Evolutionary conservation across 2,329 filamentous ascomycete species (phyloP).

Genomic region (Aspergillus sp.): DNA sequence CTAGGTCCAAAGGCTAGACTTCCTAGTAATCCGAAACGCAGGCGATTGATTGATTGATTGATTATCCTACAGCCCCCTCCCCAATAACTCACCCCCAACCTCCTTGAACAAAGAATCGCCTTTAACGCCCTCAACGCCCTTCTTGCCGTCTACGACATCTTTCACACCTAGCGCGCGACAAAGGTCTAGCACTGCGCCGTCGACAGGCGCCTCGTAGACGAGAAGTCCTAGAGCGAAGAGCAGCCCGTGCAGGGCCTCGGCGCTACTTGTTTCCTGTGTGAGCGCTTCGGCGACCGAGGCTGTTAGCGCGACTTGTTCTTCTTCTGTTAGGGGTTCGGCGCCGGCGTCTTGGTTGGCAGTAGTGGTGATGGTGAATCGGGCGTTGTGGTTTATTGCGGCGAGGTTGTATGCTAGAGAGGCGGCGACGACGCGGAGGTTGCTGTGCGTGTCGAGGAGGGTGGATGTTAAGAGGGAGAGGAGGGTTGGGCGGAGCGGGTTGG

Average conservation of each 20-base stretch:
- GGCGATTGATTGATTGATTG: too few relatives aligned
- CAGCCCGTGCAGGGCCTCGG: slow-evolving; percentile 74
- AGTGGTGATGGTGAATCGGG: slow-evolving; percentile 47
- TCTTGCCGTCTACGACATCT: slow-evolving; percentile 57
- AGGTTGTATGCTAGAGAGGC: slow-evolving; percentile 84
- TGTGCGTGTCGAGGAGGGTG: slow-evolving; percentile 74
- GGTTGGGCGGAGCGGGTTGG: slow-evolving; percentile 54
- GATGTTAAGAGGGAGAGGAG: slow-evolving; percentile 71
- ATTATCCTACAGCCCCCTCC: slow-evolving; percentile 30
- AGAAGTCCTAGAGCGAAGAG: slow-evolving; percentile 74
- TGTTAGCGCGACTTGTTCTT: slow-evolving; percentile 75
- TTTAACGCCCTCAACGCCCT: slow-evolving; percentile 41
- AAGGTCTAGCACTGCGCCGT: slow-evolving; percentile 78
- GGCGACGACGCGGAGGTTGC: slow-evolving; percentile 78
- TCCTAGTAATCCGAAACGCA: too few relatives aligned
- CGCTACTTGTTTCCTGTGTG: slow-evolving; percentile 49
- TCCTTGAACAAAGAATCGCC: slow-evolving; percentile 55
- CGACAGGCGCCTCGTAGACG: slow-evolving; percentile 66
- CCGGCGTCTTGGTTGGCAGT: slow-evolving; percentile 25
- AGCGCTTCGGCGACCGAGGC: slow-evolving; percentile 80
- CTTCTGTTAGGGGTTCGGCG: slow-evolving; percentile 61
- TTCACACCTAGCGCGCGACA: slow-evolving; percentile 73
- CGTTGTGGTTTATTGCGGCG: slow-evolving; percentile 66
- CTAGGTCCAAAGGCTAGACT: too few relatives aligned
- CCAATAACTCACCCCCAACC: slow-evolving; percentile 47